Conservation (phyloP, 768 basidiomycete species). For the Russula virescens region DNA sequence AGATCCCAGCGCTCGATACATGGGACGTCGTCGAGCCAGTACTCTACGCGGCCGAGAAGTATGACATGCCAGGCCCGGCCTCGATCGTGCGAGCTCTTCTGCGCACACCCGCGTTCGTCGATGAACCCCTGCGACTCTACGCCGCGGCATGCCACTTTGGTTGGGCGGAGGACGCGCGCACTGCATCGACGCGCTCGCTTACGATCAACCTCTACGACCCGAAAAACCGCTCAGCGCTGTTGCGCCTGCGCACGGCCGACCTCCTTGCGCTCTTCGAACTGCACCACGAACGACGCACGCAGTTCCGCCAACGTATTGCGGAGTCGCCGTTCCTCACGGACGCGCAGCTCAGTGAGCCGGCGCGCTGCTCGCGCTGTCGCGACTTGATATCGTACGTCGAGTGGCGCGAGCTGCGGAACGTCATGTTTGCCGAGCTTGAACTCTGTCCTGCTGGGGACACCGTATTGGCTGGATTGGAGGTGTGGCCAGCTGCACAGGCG, state of each 20-base stretch:
- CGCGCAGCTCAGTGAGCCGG: constrained; percentile 36
- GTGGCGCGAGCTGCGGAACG: constrained; percentile 60
- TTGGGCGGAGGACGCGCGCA: constrained; percentile 51
- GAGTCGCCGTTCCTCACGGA: constrained; percentile 45
- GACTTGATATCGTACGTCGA: constrained; percentile 48
- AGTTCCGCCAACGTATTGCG: constrained; percentile 44
- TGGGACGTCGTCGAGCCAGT: constrained; percentile 52
- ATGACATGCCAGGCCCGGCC: constrained; percentile 61
- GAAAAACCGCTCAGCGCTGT: constrained; percentile 40
- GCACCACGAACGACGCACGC: constrained; percentile 48
- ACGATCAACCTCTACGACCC: constrained; percentile 45
- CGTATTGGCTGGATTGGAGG: constrained; percentile 44
- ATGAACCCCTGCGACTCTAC: constrained; percentile 49
- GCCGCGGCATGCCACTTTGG: constrained; percentile 50
- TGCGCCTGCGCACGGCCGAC: constrained; percentile 45
- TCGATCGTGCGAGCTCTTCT: constrained; percentile 56
- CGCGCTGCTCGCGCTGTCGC: constrained; percentile 51
- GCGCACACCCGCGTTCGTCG: constrained; percentile 45
- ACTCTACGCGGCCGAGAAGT: constrained; percentile 62
- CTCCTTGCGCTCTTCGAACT: constrained; percentile 50
- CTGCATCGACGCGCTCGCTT: constrained; percentile 53
- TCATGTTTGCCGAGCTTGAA: constrained; percentile 54
- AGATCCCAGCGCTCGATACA: constrained; percentile 43
- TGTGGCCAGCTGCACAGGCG: constrained; percentile 53
- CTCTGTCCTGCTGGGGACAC: constrained; percentile 54